phyloP scores from a whole-genome alignment of 148 eudicot genomes.

The Mesembryanthemum crystallinum region DNA sequence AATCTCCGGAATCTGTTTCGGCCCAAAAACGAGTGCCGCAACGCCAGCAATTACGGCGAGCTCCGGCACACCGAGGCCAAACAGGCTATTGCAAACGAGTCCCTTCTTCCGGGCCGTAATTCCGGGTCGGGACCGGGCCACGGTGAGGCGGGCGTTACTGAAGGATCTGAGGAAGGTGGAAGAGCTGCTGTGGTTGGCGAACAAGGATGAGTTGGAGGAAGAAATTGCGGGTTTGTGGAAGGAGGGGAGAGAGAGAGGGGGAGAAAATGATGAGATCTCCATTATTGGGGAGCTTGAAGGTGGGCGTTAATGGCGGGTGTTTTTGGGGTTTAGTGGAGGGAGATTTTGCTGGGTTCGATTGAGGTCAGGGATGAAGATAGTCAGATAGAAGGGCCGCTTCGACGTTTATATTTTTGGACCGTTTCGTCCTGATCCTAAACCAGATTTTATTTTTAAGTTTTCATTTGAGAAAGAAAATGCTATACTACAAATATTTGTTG shows the following conservation, averaged over 20 bases:
- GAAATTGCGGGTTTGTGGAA: slow-evolving; percentile 29
- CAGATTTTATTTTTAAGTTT: no score
- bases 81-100: slow-evolving; percentile 57
- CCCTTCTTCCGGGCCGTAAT: slow-evolving; percentile 27
- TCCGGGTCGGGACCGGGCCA: slow-evolving; percentile 27
- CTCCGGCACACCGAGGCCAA: slow-evolving; percentile 94
- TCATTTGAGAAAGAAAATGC: no score
- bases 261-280: slow-evolving; percentile 38
- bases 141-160: slow-evolving; percentile 13
- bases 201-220: slow-evolving; percentile 37
- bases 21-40: slow-evolving; percentile 82
- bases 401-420: not conserved
- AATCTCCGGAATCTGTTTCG: slow-evolving; percentile 80
- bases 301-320: not conserved
- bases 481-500: not conserved
- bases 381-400: not conserved
- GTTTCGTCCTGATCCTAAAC: not conserved
- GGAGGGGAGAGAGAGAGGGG: slow-evolving; percentile 24
- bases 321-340: not conserved
- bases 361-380: slow-evolving; percentile 1
- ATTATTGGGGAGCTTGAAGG: slow-evolving; percentile 12
- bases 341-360: not conserved
- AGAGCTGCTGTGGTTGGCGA: slow-evolving; percentile 13
- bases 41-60: slow-evolving; percentile 90
- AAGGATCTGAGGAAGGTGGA: slow-evolving; percentile 26